A percentile compares a stretch with the other conserved stretches of the same genome.
phyloP scores from a whole-genome alignment of 257 asterid genomes.

The Lithospermum erythrorhizon region DNA sequence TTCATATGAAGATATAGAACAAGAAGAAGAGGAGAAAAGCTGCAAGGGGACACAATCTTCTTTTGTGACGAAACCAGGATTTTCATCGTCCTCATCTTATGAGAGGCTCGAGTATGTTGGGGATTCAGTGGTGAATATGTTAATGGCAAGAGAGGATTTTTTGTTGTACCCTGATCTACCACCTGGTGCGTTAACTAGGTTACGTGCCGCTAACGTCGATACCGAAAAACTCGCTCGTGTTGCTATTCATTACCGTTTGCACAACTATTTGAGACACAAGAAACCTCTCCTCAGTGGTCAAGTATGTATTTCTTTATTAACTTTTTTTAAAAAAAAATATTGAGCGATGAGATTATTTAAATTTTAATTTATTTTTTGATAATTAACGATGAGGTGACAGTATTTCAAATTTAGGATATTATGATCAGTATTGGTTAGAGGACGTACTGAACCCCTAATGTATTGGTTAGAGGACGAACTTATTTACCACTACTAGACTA shows the following conservation, averaged over 20 bases:
- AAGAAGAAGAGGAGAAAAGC: neutral
- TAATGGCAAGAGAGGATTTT: conserved; percentile 16
- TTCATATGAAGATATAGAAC: conserved; percentile 9
- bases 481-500: too few species aligned
- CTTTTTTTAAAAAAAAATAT: too few species aligned
- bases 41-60: neutral
- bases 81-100: conserved; percentile 3
- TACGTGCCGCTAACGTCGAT: conserved; percentile 46
- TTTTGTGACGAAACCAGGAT: too few species aligned
- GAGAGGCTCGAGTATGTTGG: conserved; percentile 38
- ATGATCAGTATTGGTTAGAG: too few species aligned
- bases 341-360: neutral
- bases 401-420: too few species aligned
- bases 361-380: neutral
- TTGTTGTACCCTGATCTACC: conserved; percentile 17
- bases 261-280: conserved; percentile 26
- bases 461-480: too few species aligned
- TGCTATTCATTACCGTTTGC: conserved; percentile 20
- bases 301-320: conserved; percentile 12
- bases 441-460: too few species aligned
- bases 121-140: conserved; percentile 24
- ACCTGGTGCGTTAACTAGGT: conserved; percentile 30
- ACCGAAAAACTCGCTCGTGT: conserved; percentile 57
- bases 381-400: too few species aligned
- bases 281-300: conserved; percentile 21